Conservation (phyloP, 805 yeast species). For the Tetrapisispora pingtungensis region DNA sequence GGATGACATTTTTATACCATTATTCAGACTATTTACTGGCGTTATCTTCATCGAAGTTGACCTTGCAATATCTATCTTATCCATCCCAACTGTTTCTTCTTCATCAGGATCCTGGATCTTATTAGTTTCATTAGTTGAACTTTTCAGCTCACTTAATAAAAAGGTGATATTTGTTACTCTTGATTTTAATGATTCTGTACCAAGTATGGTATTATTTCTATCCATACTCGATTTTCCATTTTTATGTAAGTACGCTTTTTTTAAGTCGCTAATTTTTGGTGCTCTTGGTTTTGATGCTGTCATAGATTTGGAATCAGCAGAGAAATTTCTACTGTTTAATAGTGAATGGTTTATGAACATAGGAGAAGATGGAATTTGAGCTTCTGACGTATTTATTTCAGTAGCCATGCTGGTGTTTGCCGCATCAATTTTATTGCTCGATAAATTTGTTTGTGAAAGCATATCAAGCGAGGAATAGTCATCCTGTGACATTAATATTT, state of each 20-base stretch:
- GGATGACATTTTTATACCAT: not conserved
- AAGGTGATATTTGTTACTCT: conserved; percentile 30
- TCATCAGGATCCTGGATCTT: conserved; percentile 28
- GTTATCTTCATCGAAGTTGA: conserved; percentile 18
- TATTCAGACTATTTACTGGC: conserved; percentile 4
- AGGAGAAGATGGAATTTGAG: not conserved
- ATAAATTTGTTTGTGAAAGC: conserved; percentile 9
- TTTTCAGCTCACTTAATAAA: conserved; percentile 25
- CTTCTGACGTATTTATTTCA: not conserved
- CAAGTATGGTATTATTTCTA: conserved; percentile 10
- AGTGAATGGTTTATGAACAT: not conserved
- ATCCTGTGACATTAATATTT: conserved; percentile 17
- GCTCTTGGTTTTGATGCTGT: conserved; percentile 8
- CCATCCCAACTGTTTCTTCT: conserved; percentile 27
- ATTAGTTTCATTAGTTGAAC: conserved; percentile 12
- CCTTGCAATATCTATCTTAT: conserved; percentile 24
- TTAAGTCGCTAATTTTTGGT: conserved; percentile 24
- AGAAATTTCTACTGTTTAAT: not conserved
- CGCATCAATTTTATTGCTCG: not conserved
- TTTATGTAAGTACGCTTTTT: conserved; percentile 13
- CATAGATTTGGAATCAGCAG: not conserved
- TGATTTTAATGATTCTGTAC: conserved; percentile 29
- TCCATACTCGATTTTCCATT: conserved; percentile 1
- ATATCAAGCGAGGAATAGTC: conserved; percentile 20
- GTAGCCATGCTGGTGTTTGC: conserved; percentile 3